Evolutionary conservation across 2,329 filamentous ascomycete genomes (phyloP).

Genomic region (Exophiala aquamarina): DNA sequence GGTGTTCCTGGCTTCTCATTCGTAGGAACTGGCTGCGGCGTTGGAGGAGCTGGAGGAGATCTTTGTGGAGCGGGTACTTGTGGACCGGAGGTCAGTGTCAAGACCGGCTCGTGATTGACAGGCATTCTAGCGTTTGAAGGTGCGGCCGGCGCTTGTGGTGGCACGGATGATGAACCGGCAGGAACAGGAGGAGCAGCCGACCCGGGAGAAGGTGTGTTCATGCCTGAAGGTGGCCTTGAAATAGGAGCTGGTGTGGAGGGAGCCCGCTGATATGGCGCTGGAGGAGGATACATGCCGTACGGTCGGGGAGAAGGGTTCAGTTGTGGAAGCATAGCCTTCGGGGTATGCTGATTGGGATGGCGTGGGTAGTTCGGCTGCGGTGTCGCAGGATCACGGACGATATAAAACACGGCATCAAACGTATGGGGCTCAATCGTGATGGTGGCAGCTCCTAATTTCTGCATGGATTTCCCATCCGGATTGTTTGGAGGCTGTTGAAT

Average conservation of each 20-base stretch:
- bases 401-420: constrained; percentile 59
- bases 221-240: constrained; percentile 23
- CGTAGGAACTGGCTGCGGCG: constrained; percentile 1
- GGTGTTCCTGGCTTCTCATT: constrained; percentile 11
- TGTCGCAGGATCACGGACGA: constrained; percentile 51
- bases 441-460: constrained; percentile 57
- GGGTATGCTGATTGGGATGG: constrained; percentile 23
- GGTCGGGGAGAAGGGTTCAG: constrained; percentile 7
- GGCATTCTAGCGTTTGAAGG: too few species aligned
- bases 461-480: constrained; percentile 53
- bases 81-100: too few species aligned
- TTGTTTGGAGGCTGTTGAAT: constrained; percentile 46
- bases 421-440: constrained; percentile 64
- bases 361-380: constrained; percentile 32
- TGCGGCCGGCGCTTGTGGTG: too few species aligned
- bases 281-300: constrained; percentile 37
- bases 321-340: constrained; percentile 15
- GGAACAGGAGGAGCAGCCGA: constrained; percentile 27
- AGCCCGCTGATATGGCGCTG: constrained; percentile 39
- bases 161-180: constrained; percentile 15
- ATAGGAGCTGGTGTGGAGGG: constrained; percentile 30
- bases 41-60: not conserved
- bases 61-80: too few species aligned
- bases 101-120: too few species aligned
- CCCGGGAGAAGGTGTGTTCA: not conserved